phyloP scores from a whole-genome alignment of 768 basidiomycete species.

The Leccinellum albellum region DNA sequence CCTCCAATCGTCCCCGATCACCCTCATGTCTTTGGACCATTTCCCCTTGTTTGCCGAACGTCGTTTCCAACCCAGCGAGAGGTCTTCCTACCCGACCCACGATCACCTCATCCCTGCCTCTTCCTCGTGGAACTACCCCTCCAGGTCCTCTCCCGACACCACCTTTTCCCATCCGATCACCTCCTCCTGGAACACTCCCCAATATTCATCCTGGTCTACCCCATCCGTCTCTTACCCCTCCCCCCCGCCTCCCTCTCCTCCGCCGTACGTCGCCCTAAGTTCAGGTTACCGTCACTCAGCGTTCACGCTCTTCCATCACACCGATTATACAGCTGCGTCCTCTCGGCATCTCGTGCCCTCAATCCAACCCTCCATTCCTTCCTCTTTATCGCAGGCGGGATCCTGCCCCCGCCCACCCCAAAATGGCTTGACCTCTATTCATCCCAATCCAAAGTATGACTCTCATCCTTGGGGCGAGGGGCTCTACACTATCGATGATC shows the following conservation, averaged over 20 bases:
- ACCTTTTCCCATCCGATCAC: constrained; percentile 13
- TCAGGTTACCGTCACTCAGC: constrained; percentile 23
- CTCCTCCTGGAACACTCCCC: constrained; percentile 19
- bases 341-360: constrained; percentile 18
- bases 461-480: constrained; percentile 28
- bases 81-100: constrained; percentile 20
- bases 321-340: constrained; percentile 18
- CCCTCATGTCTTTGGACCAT: constrained; percentile 32
- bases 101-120: constrained; percentile 21
- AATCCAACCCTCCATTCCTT: constrained; percentile 12
- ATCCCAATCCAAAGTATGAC: constrained; percentile 19
- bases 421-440: constrained; percentile 14
- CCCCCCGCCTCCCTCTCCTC: constrained; percentile 22
- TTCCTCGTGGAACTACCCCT: constrained; percentile 25
- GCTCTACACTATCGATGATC: constrained; percentile 33
- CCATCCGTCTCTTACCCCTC: constrained; percentile 19
- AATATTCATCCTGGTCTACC: constrained; percentile 15
- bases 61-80: constrained; percentile 29
- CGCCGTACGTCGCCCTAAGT: constrained; percentile 20
- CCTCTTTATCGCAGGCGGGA: constrained; percentile 16
- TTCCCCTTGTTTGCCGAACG: constrained; percentile 31
- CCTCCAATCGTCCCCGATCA: constrained; percentile 1
- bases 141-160: constrained; percentile 22
- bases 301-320: constrained; percentile 18
- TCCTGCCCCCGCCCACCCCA: constrained; percentile 15